These are phyloP conservation scores for Mycena rebaudengoi DNA, from an alignment of 768 basidiomycete species.

Conservation along the genomic window DNA sequence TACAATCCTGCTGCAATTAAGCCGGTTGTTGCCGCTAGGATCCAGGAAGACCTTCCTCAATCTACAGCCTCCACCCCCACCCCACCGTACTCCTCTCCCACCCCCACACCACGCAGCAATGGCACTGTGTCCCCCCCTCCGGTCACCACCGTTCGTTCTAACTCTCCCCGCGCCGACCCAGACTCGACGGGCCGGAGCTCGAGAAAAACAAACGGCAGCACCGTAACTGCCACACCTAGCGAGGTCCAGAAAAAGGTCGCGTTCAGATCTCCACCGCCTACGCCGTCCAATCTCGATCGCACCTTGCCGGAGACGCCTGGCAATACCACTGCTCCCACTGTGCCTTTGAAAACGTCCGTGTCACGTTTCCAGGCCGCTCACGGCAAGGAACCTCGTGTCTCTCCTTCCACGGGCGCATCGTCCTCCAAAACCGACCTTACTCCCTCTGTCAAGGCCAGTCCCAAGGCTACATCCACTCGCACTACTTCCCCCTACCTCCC, in stretches of 20 bases:
- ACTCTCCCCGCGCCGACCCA: constrained; percentile 31
- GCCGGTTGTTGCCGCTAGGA: constrained; percentile 59
- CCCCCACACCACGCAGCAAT: constrained; percentile 37
- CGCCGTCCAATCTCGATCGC: constrained; percentile 65
- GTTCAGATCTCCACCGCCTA: constrained; percentile 84
- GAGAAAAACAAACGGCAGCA: constrained; percentile 46
- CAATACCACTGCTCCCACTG: constrained; percentile 37
- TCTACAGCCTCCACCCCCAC: constrained; percentile 36
- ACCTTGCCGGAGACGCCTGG: constrained; percentile 57
- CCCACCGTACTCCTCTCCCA: constrained; percentile 44
- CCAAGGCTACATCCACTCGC: constrained; percentile 68
- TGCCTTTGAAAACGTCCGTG: constrained; percentile 69
- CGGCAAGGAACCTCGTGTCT: constrained; percentile 74
- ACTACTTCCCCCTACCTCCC: constrained; percentile 68
- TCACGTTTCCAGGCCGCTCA: constrained; percentile 82
- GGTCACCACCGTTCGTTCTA: constrained; percentile 24
- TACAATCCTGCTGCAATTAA: constrained; percentile 58
- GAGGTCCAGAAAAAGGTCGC: constrained; percentile 87
- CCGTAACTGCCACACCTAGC: constrained; percentile 36
- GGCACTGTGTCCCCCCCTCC: constrained; percentile 24
- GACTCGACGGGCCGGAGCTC: constrained; percentile 43
- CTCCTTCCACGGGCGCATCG: constrained; percentile 68
- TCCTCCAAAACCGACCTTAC: constrained; percentile 72
- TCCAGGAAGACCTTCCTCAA: constrained; percentile 43
- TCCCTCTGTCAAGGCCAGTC: constrained; percentile 44